Evolutionary conservation across 257 asterid genomes (phyloP), one percentile per base, ranked within the genome.

Genomic region (Solanum lignicaule): DNA sequence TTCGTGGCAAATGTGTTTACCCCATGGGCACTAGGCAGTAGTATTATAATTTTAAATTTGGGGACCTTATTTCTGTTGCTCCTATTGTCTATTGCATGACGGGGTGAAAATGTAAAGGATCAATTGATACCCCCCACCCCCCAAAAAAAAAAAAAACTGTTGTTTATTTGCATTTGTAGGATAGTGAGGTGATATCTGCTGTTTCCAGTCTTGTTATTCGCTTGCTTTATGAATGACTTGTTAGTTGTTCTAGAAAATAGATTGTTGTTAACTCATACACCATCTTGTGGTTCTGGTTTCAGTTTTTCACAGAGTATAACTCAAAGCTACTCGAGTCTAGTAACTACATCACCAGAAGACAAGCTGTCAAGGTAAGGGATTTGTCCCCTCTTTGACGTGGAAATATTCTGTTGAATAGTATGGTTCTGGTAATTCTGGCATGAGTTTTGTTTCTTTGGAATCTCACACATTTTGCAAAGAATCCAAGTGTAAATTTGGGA

Each of bases 231-330:
- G 38, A 79, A 43, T 43, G 39, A 78, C 38, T 33, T 39, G 25
- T 16, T 43, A 43, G 38, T 78, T n/a, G 84, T 78, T 78, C 84
- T 41, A n/a, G 36, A 15, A 78, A 41, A 25, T 25, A 35, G 48
- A 6, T 78, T 7, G 9, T 25, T 46, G 27, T 52, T 48, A 48
- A 48, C 86, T 82, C 25, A 18, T 82, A 29, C 20, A 48, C 86
- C 20, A 1, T 43, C 62, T 87, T 78, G n/a, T 71, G 84, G 46
- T 91, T 83, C 39, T 65, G 87, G 83, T 71, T 86, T 33, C 86
- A 95, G 99, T 96, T 96, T 91, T 95, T 96, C 88, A 94, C 93
- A 21, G 98, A 96, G 89, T 96, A 93, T 88, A 96, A 96, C 93
- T 93, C 96, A 21, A 95, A 95, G 93, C 92, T 95, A 88, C 96